These are phyloP conservation scores for Penicillium sp. DNA, from an alignment of 2,329 filamentous ascomycete species.

Conservation along the genomic window DNA sequence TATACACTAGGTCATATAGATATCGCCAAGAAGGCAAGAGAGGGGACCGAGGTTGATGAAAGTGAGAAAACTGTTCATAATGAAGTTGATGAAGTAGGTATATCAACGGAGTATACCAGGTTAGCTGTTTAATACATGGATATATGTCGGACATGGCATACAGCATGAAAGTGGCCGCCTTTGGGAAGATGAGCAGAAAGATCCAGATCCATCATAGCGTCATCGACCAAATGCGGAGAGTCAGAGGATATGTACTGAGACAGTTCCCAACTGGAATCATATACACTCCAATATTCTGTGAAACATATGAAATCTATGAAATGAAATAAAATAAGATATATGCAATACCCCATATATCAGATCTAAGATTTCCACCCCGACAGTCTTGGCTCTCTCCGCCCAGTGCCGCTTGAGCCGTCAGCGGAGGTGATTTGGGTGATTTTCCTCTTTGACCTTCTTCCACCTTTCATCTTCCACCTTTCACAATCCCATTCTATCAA, in stretches of 20 bases:
- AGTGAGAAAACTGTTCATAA: not conserved
- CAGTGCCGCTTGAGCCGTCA: constrained; percentile 11
- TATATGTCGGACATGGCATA: too few species aligned
- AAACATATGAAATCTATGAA: too few species aligned
- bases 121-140: not conserved
- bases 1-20: not conserved
- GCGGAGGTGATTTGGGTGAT: constrained; percentile 2
- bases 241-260: too few species aligned
- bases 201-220: too few species aligned
- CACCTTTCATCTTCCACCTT: not conserved
- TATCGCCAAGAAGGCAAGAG: not conserved
- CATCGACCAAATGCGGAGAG: too few species aligned
- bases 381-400: constrained; percentile 12
- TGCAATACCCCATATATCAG: not conserved
- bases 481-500: not conserved
- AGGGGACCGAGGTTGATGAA: not conserved
- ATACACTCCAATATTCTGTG: too few species aligned
- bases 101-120: not conserved
- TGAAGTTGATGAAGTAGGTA: not conserved
- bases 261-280: too few species aligned
- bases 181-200: too few species aligned
- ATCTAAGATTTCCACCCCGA: constrained; percentile 1
- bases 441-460: not conserved
- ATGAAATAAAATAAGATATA: too few species aligned
- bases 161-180: too few species aligned